Base-by-base conservation (phyloP, 306 rosid species). In the Trifolium repens region DNA sequence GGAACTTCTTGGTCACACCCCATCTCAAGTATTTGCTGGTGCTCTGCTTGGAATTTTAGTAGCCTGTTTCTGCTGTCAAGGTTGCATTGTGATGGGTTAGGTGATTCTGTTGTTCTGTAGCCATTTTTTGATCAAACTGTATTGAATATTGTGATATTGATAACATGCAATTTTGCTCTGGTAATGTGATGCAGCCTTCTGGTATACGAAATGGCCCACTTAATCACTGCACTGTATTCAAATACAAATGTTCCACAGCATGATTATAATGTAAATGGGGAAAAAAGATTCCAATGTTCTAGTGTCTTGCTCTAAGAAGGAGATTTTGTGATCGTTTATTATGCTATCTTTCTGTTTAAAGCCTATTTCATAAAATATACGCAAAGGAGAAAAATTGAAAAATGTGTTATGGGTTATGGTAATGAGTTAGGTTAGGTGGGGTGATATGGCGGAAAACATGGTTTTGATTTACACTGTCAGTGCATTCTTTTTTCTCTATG, bases 1-100 rank as follows among this genome's bases (percentile, higher is more conserved):
- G 81, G 98, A 91, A 78, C 91, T 93, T 75, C 91, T 93, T 59
- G 98, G 97, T 69, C 97, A 93, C 83, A 89, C 96, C 16, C 97
- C 91, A 13, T 93, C 96, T 32, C 98, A 93, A 82, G 98, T 93
- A 24, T 69, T 93, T 65, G 96, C 83, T 7, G 98, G 98, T 78
- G 97, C 98, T 80, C 27, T 93, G 37, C 89, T 93, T 43, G 98
- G 98, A 54, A 71, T 85, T 65, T 61, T 85, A 55, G 90, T 91
- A 2, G 91, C 92, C 19, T 91, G 86, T 79, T 46, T 93, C 71
- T 89, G 96, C 70, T 93, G 92, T 78, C 92, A 88, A 80, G 87
- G 80, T 61, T 79, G 67, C 67, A 43, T 84, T 30, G 85, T 87
- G 19, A 81, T 75, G 64, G 43, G 82, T 37, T 90, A 73, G 79